Conservation (phyloP, 305 asterid genomes). For the Fraxinus platypoda region DNA sequence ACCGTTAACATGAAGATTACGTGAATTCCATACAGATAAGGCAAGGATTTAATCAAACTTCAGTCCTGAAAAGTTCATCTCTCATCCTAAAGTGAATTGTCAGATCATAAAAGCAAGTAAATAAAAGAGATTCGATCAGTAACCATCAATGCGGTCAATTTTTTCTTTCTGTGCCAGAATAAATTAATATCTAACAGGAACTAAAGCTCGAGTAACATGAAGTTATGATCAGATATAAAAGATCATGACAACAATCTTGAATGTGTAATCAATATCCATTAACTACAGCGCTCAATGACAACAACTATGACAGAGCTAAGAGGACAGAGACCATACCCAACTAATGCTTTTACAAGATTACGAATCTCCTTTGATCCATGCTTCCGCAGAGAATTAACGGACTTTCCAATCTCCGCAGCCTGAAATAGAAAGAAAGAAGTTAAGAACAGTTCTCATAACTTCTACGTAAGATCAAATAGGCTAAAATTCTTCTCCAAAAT, state of each 20-base stretch:
- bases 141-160: background rate
- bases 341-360: slow-evolving; percentile 42
- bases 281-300: slow-evolving; percentile 2
- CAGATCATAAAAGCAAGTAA: background rate
- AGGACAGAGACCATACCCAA: slow-evolving; percentile 43
- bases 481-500: slow-evolving; percentile 3
- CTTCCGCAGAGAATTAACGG: slow-evolving; percentile 55
- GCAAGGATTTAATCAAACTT: background rate
- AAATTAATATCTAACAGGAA: background rate
- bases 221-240: background rate
- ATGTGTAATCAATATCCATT: slow-evolving; percentile 2
- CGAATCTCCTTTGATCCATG: slow-evolving; percentile 54
- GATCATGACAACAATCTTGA: background rate
- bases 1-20: background rate
- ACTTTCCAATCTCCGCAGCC: slow-evolving; percentile 65
- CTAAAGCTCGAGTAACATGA: background rate
- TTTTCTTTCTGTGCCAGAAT: background rate
- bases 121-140: background rate
- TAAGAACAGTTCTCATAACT: slow-evolving; percentile 13
- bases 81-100: background rate
- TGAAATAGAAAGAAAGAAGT: slow-evolving; percentile 32
- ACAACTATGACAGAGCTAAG: slow-evolving; percentile 7
- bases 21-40: background rate
- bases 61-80: background rate
- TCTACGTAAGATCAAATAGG: slow-evolving; percentile 13